A percentile compares a stretch with the other conserved stretches of the same genome.
Evolutionary conservation across 2,329 filamentous ascomycete species (phyloP).

Genomic region (Berkeleyomyces basicola): DNA sequence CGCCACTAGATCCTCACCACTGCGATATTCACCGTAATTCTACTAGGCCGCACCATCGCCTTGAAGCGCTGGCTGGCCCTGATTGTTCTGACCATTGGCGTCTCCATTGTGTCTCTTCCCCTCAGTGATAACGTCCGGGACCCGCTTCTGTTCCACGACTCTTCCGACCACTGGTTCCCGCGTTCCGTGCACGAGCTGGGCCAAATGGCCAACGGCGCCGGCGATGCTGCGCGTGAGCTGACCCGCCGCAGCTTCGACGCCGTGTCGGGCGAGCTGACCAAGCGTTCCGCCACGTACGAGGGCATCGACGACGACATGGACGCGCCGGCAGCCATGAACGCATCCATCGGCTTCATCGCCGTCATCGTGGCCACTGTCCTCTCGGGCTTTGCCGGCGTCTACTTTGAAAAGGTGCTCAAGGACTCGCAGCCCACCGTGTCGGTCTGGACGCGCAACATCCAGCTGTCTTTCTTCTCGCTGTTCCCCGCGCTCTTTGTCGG

Average conservation of each 20-base stretch:
- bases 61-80: slow-evolving; percentile 65
- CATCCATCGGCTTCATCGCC: slow-evolving; percentile 60
- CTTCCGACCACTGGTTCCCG: slow-evolving; percentile 54
- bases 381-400: slow-evolving; percentile 72
- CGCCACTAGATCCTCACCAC: slow-evolving; percentile 56
- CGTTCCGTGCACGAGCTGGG: slow-evolving; percentile 64
- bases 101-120: slow-evolving; percentile 72
- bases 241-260: slow-evolving; percentile 29
- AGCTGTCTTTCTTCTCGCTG: slow-evolving; percentile 84
- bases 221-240: slow-evolving; percentile 33
- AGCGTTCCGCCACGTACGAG: slow-evolving; percentile 76
- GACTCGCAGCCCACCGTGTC: slow-evolving; percentile 60
- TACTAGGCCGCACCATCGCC: slow-evolving; percentile 57
- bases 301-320: slow-evolving; percentile 55
- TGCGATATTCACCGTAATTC: slow-evolving; percentile 66
- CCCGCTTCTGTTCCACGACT: slow-evolving; percentile 45
- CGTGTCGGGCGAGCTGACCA: slow-evolving; percentile 21
- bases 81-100: slow-evolving; percentile 61
- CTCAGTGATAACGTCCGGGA: slow-evolving; percentile 36
- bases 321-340: slow-evolving; percentile 24
- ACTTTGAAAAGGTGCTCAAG: slow-evolving; percentile 83
- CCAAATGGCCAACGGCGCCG: slow-evolving; percentile 32
- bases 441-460: slow-evolving; percentile 88
- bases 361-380: slow-evolving; percentile 63
- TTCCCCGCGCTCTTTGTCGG: slow-evolving; percentile 79